phyloP scores from a whole-genome alignment of 2,329 filamentous ascomycete genomes.

The Malbranchea cinnamomea region DNA sequence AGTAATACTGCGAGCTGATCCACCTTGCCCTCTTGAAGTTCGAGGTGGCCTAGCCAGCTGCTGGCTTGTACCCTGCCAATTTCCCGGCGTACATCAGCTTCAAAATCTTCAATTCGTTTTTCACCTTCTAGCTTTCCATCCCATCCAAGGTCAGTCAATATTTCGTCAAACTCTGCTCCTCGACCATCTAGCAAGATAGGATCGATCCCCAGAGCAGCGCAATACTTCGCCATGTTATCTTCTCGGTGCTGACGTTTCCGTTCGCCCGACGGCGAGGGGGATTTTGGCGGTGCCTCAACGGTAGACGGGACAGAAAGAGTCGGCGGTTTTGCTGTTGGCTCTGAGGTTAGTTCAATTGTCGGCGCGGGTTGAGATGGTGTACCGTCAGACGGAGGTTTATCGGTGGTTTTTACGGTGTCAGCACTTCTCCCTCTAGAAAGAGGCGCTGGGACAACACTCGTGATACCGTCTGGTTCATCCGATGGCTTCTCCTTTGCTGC shows the following conservation, averaged over 20 bases:
- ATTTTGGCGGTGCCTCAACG: constrained; percentile 20
- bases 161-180: constrained; percentile 65
- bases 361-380: constrained; percentile 14
- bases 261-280: constrained; percentile 34
- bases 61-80: constrained; percentile 83
- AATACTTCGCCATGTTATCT: constrained; percentile 64
- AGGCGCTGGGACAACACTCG: constrained; percentile 70
- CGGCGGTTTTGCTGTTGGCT: constrained; percentile 13
- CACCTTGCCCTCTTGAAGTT: constrained; percentile 81
- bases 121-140: constrained; percentile 60
- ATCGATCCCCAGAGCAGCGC: constrained; percentile 64
- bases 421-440: constrained; percentile 27
- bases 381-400: constrained; percentile 17
- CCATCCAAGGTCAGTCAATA: constrained; percentile 82
- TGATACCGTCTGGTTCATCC: constrained; percentile 77
- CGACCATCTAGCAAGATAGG: constrained; percentile 58
- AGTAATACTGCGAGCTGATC: constrained; percentile 74
- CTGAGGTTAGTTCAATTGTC: constrained; percentile 10
- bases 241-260: constrained; percentile 47
- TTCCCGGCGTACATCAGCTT: constrained; percentile 70
- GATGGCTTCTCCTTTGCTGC: constrained; percentile 40
- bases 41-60: constrained; percentile 69
- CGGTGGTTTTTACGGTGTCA: constrained; percentile 23
- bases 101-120: constrained; percentile 64
- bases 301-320: too few relatives aligned